These are phyloP conservation scores for Candida buenavistaensis DNA, from an alignment of 1,139 yeast species.

Conservation along the genomic window DNA sequence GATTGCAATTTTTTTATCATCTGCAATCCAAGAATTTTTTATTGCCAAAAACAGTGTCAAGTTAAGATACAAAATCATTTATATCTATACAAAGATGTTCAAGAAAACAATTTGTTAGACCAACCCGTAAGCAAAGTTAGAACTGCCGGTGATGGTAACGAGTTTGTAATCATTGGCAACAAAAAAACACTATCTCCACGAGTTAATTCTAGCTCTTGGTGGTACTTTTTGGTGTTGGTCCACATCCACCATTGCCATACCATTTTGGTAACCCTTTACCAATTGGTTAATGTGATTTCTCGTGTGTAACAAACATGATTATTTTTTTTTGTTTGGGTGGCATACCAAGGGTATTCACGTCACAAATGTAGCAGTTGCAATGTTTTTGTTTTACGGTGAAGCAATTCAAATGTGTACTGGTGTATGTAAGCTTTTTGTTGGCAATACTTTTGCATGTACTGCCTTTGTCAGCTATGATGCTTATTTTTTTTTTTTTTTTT, in stretches of 20 bases:
- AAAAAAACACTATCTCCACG: slow-evolving; percentile 33
- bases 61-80: no score
- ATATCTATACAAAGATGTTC: no score
- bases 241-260: slow-evolving; percentile 35
- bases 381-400: slow-evolving; percentile 48
- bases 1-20: no score
- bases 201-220: slow-evolving; percentile 25
- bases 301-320: slow-evolving; percentile 50
- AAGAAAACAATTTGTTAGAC: no score
- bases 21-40: no score
- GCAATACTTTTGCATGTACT: slow-evolving; percentile 43
- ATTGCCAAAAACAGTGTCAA: no score
- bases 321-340: slow-evolving; percentile 43
- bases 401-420: slow-evolving; percentile 50
- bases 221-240: slow-evolving; percentile 37
- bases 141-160: slow-evolving; percentile 16
- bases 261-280: slow-evolving; percentile 62
- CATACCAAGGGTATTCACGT: slow-evolving; percentile 40
- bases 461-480: slow-evolving; percentile 39
- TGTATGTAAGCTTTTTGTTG: slow-evolving; percentile 47
- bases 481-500: slow-evolving; percentile 44
- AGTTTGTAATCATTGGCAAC: slow-evolving; percentile 30
- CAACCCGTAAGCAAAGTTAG: not conserved
- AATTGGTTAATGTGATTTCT: slow-evolving; percentile 56
- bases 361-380: slow-evolving; percentile 43